Evolutionary conservation across 2,329 filamentous ascomycete genomes (phyloP).

Genomic region (Beauveria pseudobassiana): DNA sequence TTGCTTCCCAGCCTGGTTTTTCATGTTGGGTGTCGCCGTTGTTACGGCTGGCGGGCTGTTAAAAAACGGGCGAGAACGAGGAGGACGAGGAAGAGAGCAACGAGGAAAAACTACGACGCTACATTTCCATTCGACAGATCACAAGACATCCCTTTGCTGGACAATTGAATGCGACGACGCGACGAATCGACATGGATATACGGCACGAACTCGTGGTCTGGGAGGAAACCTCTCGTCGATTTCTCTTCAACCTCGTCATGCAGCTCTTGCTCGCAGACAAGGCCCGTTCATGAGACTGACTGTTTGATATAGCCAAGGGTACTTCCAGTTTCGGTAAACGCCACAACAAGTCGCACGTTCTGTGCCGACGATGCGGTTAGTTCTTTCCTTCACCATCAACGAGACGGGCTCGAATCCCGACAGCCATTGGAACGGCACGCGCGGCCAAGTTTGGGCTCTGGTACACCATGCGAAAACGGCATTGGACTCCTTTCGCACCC

Average conservation of each 20-base stretch:
- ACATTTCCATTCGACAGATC: not conserved
- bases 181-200: not conserved
- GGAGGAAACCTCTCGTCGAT: slow-evolving; percentile 1
- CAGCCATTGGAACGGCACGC: not conserved
- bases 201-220: not conserved
- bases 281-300: slow-evolving; percentile 12
- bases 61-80: too few species aligned
- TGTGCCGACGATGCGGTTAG: slow-evolving; percentile 98
- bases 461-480: not conserved
- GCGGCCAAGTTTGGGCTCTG: not conserved
- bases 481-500: too few species aligned
- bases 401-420: not conserved
- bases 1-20: not conserved
- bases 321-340: slow-evolving; percentile 54
- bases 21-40: not conserved
- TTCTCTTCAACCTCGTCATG: not conserved
- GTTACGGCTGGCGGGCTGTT: not conserved
- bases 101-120: not conserved
- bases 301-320: slow-evolving; percentile 42
- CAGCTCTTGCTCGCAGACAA: not conserved
- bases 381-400: slow-evolving; percentile 24
- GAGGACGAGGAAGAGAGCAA: not conserved
- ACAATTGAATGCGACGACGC: not conserved
- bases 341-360: slow-evolving; percentile 97
- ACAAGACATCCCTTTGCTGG: too few species aligned